phyloP scores from a whole-genome alignment of 2,329 filamentous ascomycete genomes.

The Lecanicillium sp. region DNA sequence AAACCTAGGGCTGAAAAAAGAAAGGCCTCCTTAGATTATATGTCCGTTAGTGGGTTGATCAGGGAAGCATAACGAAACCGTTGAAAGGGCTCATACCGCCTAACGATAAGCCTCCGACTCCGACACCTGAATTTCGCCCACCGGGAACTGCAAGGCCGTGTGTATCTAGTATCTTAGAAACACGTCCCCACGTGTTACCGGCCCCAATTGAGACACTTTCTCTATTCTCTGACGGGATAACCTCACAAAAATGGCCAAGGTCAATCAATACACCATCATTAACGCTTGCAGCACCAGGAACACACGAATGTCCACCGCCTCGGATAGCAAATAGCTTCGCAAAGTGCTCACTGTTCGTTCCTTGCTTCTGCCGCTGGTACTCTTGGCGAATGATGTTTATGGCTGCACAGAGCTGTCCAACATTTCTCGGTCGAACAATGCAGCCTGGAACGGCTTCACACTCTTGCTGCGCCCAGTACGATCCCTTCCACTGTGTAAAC shows the following conservation, averaged over 20 bases:
- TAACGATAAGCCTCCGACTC: constrained; percentile 30
- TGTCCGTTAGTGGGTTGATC: background rate
- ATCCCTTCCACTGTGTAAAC: background rate
- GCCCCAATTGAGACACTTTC: constrained; percentile 25
- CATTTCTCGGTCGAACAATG: background rate
- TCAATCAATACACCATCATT: background rate
- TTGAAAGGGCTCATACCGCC: constrained; percentile 16
- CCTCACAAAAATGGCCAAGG: constrained; percentile 18
- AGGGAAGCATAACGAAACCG: no score
- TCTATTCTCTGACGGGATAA: constrained; percentile 21
- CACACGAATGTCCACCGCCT: background rate
- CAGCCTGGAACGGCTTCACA: background rate
- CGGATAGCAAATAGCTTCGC: background rate
- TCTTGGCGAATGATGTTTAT: background rate
- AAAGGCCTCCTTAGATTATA: constrained; percentile 4
- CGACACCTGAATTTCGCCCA: constrained; percentile 30
- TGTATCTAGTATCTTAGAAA: constrained; percentile 27
- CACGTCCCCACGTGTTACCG: constrained; percentile 30
- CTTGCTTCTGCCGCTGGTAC: background rate
- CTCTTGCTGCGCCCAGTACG: background rate
- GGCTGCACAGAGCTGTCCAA: background rate
- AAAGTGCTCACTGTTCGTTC: background rate
- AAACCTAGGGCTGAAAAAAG: constrained; percentile 1
- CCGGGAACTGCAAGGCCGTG: constrained; percentile 27
- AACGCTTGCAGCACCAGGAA: background rate